Conservation (phyloP, 179 eudicot genomes). For the Drosera spatulata region DNA sequence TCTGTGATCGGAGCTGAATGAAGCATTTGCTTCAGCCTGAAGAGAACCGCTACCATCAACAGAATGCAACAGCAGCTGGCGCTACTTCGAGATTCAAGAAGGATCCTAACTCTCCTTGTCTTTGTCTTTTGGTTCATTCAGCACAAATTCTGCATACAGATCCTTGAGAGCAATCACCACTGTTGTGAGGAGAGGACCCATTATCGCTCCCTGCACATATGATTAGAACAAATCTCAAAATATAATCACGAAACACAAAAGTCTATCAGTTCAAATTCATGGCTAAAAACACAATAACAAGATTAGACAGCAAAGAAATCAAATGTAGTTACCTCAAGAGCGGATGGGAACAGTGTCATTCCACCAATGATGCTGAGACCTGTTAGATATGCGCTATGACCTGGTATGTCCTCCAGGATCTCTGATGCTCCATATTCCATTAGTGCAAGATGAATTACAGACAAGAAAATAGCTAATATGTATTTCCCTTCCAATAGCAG, state of each 20-base stretch:
- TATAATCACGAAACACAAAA: too few relatives aligned
- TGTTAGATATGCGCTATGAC: constrained; percentile 30
- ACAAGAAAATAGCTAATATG: constrained; percentile 11
- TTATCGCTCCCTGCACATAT: constrained; percentile 79
- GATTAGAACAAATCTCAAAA: neutral
- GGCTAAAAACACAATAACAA: too few relatives aligned
- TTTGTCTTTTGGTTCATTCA: constrained; percentile 51
- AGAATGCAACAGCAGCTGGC: too few relatives aligned
- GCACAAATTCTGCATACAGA: constrained; percentile 76
- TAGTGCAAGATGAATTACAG: constrained; percentile 18
- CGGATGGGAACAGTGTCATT: constrained; percentile 31
- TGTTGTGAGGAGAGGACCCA: constrained; percentile 91
- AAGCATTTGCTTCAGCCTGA: too few relatives aligned
- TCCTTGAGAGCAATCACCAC: constrained; percentile 88
- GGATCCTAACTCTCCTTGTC: constrained; percentile 2
- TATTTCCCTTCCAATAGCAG: constrained; percentile 21
- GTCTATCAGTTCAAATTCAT: too few relatives aligned
- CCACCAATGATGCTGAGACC: constrained; percentile 39
- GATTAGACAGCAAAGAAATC: too few relatives aligned
- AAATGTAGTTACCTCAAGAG: constrained; percentile 21
- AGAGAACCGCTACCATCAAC: too few relatives aligned
- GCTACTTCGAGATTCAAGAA: neutral
- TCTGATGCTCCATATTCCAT: constrained; percentile 29
- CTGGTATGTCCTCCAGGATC: constrained; percentile 27
- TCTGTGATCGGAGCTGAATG: too few relatives aligned